Conservation (phyloP, 176 grass and related monocot species). For the Zoysia pacifica region DNA sequence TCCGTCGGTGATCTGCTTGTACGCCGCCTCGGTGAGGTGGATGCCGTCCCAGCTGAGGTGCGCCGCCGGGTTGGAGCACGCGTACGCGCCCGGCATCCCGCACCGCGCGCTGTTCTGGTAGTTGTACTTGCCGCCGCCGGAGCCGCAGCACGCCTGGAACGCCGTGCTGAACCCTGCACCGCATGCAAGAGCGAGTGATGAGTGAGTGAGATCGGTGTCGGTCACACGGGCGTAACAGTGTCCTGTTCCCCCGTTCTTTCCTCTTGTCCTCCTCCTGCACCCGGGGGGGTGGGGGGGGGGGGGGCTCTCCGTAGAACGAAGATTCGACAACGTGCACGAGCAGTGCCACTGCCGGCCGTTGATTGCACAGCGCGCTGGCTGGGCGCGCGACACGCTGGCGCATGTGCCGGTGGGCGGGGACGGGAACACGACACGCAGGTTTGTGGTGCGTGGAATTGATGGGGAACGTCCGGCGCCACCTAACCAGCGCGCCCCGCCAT, state of each 20-base stretch:
- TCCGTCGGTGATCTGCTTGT: conserved; percentile 60
- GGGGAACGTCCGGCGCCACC: background rate
- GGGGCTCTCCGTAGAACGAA: background rate
- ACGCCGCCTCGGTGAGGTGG: conserved; percentile 68
- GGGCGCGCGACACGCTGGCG: background rate
- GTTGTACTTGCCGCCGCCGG: conserved; percentile 61
- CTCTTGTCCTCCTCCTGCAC: no score
- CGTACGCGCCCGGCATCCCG: conserved; percentile 44
- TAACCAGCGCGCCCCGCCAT: background rate
- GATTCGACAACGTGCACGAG: conserved; percentile 12
- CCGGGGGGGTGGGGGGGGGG: no score
- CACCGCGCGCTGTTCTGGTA: conserved; percentile 55
- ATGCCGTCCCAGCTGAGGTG: conserved; percentile 84
- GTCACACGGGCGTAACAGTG: no score
- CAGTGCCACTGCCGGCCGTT: background rate
- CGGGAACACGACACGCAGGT: background rate
- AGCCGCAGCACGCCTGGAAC: conserved; percentile 59
- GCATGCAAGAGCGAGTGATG: no score
- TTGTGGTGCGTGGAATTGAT: background rate
- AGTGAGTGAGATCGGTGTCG: no score
- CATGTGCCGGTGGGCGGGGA: conserved; percentile 23
- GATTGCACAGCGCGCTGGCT: no score
- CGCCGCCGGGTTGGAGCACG: conserved; percentile 58
- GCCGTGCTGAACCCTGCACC: conserved; percentile 52
- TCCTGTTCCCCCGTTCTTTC: no score